phyloP scores from a whole-genome alignment of 371 early-diverging fungal genomes.

The Mortierella sp. region DNA sequence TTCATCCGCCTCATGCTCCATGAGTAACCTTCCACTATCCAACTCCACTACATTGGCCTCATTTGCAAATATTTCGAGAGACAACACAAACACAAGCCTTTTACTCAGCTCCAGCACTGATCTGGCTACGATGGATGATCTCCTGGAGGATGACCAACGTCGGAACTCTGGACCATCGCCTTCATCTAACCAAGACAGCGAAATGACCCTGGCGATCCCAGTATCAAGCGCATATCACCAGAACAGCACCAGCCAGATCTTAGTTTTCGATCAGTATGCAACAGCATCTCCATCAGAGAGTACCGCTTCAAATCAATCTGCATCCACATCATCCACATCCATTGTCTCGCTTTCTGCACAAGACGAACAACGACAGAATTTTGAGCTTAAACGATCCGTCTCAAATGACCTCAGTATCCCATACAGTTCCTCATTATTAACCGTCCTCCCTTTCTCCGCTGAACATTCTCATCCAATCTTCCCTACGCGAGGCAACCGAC shows the following conservation, averaged over 20 bases:
- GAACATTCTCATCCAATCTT: constrained; percentile 51
- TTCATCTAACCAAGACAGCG: constrained; percentile 11
- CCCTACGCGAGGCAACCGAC: constrained; percentile 48
- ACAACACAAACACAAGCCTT: constrained; percentile 14
- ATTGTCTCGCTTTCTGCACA: background rate
- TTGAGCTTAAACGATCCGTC: constrained; percentile 13
- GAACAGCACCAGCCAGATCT: constrained; percentile 48
- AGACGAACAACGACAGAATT: constrained; percentile 1
- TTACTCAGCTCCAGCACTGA: constrained; percentile 48
- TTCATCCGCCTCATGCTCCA: constrained; percentile 34
- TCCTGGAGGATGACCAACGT: constrained; percentile 10
- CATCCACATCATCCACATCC: constrained; percentile 14
- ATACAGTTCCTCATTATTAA: constrained; percentile 42
- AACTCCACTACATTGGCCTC: constrained; percentile 29
- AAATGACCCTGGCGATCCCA: constrained; percentile 28
- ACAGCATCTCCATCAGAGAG: background rate
- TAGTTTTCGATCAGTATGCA: constrained; percentile 40
- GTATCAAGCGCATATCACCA: constrained; percentile 7
- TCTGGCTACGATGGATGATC: constrained; percentile 44
- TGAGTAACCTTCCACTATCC: constrained; percentile 25
- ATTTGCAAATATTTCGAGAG: constrained; percentile 12
- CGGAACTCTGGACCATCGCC: background rate
- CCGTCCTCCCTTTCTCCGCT: constrained; percentile 51
- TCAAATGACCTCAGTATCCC: constrained; percentile 41
- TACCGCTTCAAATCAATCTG: background rate